Conservation (phyloP, 2,329 filamentous ascomycete species). For the Fusarium hainanense region DNA sequence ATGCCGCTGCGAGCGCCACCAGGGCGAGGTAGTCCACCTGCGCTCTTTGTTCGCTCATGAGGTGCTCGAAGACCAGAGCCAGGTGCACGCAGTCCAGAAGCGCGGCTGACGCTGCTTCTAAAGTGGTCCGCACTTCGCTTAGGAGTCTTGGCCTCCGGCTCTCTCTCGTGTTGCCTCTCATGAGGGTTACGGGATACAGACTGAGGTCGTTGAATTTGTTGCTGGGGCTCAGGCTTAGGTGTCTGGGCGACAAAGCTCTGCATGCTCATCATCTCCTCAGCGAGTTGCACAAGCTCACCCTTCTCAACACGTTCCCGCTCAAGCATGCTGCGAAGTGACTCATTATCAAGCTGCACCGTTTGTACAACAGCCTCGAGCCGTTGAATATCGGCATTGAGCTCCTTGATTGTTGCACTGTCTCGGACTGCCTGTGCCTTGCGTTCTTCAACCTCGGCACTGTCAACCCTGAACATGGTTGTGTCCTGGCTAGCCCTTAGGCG, state of each 20-base stretch:
- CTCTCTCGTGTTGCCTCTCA: slow-evolving; percentile 38
- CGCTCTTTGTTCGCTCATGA: slow-evolving; percentile 60
- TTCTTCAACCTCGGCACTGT: slow-evolving; percentile 60
- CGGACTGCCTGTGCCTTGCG: slow-evolving; percentile 68
- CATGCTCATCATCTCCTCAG: slow-evolving; percentile 85
- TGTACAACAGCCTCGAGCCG: slow-evolving; percentile 78
- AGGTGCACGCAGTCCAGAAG: slow-evolving; percentile 71
- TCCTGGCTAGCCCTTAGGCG: slow-evolving; percentile 74
- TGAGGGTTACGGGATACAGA: slow-evolving; percentile 39
- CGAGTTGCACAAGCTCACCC: slow-evolving; percentile 81
- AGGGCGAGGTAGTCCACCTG: slow-evolving; percentile 60
- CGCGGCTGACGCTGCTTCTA: slow-evolving; percentile 63
- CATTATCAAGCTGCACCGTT: slow-evolving; percentile 77
- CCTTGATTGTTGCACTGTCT: slow-evolving; percentile 73
- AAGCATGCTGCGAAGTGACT: slow-evolving; percentile 71
- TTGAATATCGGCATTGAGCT: slow-evolving; percentile 78
- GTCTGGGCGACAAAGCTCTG: slow-evolving; percentile 58
- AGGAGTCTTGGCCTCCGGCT: slow-evolving; percentile 50
- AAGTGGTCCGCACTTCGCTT: slow-evolving; percentile 46
- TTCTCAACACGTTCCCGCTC: slow-evolving; percentile 84
- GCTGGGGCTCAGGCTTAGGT: slow-evolving; percentile 40
- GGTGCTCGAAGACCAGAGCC: slow-evolving; percentile 58
- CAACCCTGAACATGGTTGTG: slow-evolving; percentile 70
- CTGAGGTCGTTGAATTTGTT: slow-evolving; percentile 37
- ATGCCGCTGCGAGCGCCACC: slow-evolving; percentile 73